Evolutionary conservation across 2,329 filamentous ascomycete species (phyloP), one percentile per base, ranked within the genome.

Genomic region (Fusarium marasasianum): DNA sequence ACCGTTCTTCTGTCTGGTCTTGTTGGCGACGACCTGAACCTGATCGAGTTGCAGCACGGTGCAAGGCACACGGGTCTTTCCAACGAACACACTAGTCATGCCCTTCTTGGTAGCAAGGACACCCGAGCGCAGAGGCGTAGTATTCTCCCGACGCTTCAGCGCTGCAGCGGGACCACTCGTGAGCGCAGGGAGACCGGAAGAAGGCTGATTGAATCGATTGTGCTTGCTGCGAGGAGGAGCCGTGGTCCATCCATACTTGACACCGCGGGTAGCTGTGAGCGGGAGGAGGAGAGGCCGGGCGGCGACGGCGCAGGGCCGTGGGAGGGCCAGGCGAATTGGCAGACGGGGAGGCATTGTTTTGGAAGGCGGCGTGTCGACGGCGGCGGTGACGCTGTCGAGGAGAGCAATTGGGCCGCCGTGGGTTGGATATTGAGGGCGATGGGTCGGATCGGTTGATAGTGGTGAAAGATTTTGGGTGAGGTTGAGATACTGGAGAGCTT

Each of bases 31-130:
- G 14, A 98, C 95, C 84, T 98, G 93, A 70, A 97, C 95, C 78
- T 94, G 89, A 83, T 99, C 96, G 78, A 99, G 88, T 85, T 98
- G 95, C 65, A 99, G 89, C 60, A 99, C 93, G 20, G 96, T 99
- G 86, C 95, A 98, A 26, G 95, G 89, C 66, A 92, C 93, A 74
- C 96, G 91, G 73, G 89, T 89, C 77, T 93, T 93, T 77, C 91
- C 90, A 80, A 95, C 92, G 87, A 93, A 98, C 74, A 98, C 85
- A 69, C 93, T 95, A 48, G 95, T 97, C 94, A 99, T 98, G 83
- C 96, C 96, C 85, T 95, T 96, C 86, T 99, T 99, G 81, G 92
- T 88, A 18, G 93, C 95, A 53, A 99, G 88, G 14, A 94, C 91
- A 37, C 96, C 96, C 5, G 95, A 92, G 35, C 96, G 93, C 47